Percentiles rank a stretch among this genome's conserved stretches.
These are phyloP conservation scores for Colletotrichum shisoi DNA, from an alignment of 2,329 filamentous ascomycete genomes.

Conservation along the genomic window DNA sequence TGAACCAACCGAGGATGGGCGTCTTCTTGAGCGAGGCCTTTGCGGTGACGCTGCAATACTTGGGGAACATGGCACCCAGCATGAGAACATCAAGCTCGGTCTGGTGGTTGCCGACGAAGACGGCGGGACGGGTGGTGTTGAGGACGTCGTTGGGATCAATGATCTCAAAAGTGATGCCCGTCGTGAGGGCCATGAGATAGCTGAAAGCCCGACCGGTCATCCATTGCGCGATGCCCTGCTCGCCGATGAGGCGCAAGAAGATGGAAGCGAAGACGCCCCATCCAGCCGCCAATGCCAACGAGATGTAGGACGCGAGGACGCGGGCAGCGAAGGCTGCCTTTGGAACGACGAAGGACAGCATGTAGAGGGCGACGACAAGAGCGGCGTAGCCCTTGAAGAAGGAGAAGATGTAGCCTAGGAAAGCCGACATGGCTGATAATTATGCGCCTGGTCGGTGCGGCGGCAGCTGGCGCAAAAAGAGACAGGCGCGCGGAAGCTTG, in stretches of 20 bases:
- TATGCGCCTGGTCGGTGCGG: constrained; percentile 31
- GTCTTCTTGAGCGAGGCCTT: constrained; percentile 75
- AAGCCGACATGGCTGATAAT: constrained; percentile 47
- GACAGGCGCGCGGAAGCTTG: constrained; percentile 34
- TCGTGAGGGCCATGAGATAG: constrained; percentile 75
- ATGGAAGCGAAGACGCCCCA: constrained; percentile 82
- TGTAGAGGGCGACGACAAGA: constrained; percentile 66
- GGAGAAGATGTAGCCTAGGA: constrained; percentile 54
- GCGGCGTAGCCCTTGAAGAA: constrained; percentile 61
- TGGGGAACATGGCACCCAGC: constrained; percentile 87
- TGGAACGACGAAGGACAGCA: constrained; percentile 66
- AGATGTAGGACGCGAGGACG: constrained; percentile 70
- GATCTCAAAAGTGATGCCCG: constrained; percentile 80
- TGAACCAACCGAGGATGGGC: constrained; percentile 95
- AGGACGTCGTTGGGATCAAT: constrained; percentile 72
- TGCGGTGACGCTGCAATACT: constrained; percentile 90
- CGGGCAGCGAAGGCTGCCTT: constrained; percentile 74
- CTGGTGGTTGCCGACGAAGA: constrained; percentile 96
- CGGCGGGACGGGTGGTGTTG: constrained; percentile 74
- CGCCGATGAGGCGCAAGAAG: constrained; percentile 72
- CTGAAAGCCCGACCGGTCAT: constrained; percentile 81
- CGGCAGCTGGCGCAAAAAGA: constrained; percentile 25
- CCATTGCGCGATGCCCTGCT: constrained; percentile 85
- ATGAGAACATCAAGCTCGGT: constrained; percentile 93
- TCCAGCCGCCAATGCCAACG: constrained; percentile 65